These are phyloP conservation scores for Cercophora scortea DNA, from an alignment of 495 filamentous ascomycete species.

Conservation along the genomic window DNA sequence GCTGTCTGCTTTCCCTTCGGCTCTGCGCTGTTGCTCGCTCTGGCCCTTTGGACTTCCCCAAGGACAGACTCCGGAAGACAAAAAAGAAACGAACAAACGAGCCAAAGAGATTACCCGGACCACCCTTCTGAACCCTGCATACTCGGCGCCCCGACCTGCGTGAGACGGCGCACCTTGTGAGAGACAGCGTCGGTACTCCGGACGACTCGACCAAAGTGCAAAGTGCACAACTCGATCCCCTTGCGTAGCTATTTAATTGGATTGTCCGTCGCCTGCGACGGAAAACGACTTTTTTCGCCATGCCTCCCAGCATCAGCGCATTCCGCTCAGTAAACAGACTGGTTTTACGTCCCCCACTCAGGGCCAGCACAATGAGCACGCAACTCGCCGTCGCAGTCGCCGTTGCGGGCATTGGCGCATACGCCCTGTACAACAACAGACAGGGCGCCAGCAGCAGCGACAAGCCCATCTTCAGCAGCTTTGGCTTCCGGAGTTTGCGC, in stretches of 20 bases:
- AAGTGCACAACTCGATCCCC: neutral
- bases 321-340: neutral
- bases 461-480: slow-evolving; percentile 21
- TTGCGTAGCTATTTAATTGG: slow-evolving; percentile 1
- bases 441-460: neutral
- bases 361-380: slow-evolving; percentile 18
- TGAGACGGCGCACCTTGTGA: neutral
- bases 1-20: too few species aligned
- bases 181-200: slow-evolving; percentile 18
- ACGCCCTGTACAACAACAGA: slow-evolving; percentile 16
- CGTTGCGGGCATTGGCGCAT: slow-evolving; percentile 20
- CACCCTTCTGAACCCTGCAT: neutral
- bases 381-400: slow-evolving; percentile 19
- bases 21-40: too few species aligned
- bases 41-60: slow-evolving; percentile 24
- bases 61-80: slow-evolving; percentile 13
- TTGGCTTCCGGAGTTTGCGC: slow-evolving; percentile 30
- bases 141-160: neutral
- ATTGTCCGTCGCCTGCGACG: neutral
- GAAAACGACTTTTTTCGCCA: neutral
- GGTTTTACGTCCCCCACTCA: slow-evolving; percentile 9
- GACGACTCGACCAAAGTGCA: slow-evolving; percentile 1
- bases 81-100: neutral
- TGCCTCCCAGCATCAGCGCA: slow-evolving; percentile 5
- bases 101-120: slow-evolving; percentile 7